Base-by-base conservation (phyloP, 352 stramenopile species). In the Phytophthora megakarya region DNA sequence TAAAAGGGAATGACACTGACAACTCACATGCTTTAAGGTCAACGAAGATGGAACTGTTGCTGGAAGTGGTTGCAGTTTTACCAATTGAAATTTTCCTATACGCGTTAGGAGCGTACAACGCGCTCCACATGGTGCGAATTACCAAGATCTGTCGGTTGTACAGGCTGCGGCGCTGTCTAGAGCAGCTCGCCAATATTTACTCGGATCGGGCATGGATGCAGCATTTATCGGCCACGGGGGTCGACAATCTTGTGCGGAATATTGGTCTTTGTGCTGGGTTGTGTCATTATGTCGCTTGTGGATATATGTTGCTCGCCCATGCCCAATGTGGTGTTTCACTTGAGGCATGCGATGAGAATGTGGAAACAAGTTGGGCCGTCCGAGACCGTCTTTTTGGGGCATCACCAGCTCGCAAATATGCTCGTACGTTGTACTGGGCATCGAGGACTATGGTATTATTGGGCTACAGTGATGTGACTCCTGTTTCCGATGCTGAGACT, bases 231-330 rank as follows among this genome's bases (percentile, higher is more conserved):
- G 81, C 88, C 28, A 90, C 76, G 0, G 80, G 79, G 1, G 85
- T 90, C 25, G 76, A 80, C 7, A 76, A 51, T 0, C 74, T 92
- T 9, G 67, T 75, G 23, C 63, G 62, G 9, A 80, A 75, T 46
- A 76, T 92, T 37, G 54, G 50, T 0, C 13, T 86, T 0, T 76
- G 66, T 16, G 35, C 71, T 3, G 43, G 70, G 5, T 18, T 87
- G 37, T 74, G 65, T 38, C 84, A 94, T 51, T 90, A 75, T 65
- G 53, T 81, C 15, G 81, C 81, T 1, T 92, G 81, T 23, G 80
- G 75, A 0, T 94, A 92, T 63, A 88, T 94, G 72, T 49, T 89
- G 42, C 63, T 92, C 21, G 83, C 76, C 0, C 81, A 92, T 37
- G 40, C 67, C 1, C 58, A 80, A 23, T 94, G 85, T 39, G 85